These are phyloP conservation scores for Phytopythium chamaehyphon DNA, from an alignment of 352 stramenopile genomes.

Conservation along the genomic window DNA sequence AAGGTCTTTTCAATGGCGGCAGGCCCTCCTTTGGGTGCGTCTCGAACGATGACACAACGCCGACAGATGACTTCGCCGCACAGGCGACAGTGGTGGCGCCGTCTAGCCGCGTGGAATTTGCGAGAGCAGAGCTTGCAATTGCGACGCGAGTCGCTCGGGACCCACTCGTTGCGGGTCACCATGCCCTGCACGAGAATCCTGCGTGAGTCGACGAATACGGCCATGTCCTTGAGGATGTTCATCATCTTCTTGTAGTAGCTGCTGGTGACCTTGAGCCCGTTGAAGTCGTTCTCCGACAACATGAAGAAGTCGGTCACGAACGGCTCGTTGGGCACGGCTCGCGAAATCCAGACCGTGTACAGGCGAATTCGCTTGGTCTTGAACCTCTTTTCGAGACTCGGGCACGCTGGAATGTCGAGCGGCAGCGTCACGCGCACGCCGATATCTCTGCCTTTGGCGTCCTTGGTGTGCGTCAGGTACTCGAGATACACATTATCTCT, in stretches of 20 bases:
- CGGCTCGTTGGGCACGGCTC: constrained; percentile 25
- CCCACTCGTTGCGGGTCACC: constrained; percentile 38
- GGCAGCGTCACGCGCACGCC: constrained; percentile 67
- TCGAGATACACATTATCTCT: constrained; percentile 72
- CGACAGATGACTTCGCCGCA: constrained; percentile 78
- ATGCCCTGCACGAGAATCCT: constrained; percentile 57
- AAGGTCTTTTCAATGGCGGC: constrained; percentile 30
- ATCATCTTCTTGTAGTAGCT: constrained; percentile 56
- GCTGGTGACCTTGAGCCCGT: constrained; percentile 26
- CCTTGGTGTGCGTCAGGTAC: constrained; percentile 68
- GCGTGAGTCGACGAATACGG: constrained; percentile 49
- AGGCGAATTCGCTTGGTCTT: constrained; percentile 51
- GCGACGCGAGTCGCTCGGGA: constrained; percentile 36
- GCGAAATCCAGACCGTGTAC: constrained; percentile 56
- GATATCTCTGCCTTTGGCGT: constrained; percentile 50
- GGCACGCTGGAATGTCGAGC: constrained; percentile 56
- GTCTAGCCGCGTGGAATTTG: constrained; percentile 54
- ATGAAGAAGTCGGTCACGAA: constrained; percentile 54
- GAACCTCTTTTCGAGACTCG: constrained; percentile 34
- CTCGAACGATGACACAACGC: constrained; percentile 57
- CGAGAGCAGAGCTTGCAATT: constrained; percentile 62
- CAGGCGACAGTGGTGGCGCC: constrained; percentile 73
- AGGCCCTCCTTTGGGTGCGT: constrained; percentile 31
- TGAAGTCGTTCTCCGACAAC: constrained; percentile 49
- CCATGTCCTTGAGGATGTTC: constrained; percentile 55